Evolutionary conservation across 345 rosid species (phyloP).

Genomic region (Lepidium didymum): DNA sequence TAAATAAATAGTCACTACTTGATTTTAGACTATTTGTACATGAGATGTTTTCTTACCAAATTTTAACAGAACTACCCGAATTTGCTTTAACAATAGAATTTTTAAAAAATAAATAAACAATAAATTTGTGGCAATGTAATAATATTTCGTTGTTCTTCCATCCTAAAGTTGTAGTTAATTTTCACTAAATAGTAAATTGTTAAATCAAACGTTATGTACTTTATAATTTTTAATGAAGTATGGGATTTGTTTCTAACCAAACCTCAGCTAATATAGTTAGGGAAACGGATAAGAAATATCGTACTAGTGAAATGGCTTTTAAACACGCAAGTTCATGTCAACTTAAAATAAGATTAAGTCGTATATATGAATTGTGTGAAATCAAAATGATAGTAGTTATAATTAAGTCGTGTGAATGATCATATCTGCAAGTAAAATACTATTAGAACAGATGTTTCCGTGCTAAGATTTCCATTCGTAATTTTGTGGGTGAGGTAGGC

Average conservation of each 20-base stretch:
- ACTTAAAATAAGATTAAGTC: neutral
- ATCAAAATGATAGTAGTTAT: neutral
- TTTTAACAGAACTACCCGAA: neutral
- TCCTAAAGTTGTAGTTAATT: neutral
- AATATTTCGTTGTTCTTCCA: neutral
- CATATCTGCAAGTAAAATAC: neutral
- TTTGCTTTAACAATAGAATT: no score
- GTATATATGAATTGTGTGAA: neutral
- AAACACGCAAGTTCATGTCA: slow-evolving; percentile 21
- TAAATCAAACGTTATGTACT: neutral
- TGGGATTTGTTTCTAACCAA: slow-evolving; percentile 19
- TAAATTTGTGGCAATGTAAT: no score
- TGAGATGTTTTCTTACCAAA: neutral
- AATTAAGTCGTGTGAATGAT: neutral
- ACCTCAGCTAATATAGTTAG: slow-evolving; percentile 24
- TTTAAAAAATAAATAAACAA: no score
- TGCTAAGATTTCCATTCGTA: neutral
- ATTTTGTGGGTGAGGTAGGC: slow-evolving; percentile 1
- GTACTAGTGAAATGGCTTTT: neutral
- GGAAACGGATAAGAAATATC: slow-evolving; percentile 9
- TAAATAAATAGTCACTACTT: neutral
- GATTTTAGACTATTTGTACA: neutral
- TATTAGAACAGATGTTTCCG: neutral
- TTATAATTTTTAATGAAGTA: neutral
- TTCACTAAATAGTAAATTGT: neutral